A percentile compares a stretch with the other conserved stretches of the same genome.
These are phyloP conservation scores for Rhodotorula glutinis DNA, from an alignment of 1,284 basidiomycete genomes.

Conservation along the genomic window DNA sequence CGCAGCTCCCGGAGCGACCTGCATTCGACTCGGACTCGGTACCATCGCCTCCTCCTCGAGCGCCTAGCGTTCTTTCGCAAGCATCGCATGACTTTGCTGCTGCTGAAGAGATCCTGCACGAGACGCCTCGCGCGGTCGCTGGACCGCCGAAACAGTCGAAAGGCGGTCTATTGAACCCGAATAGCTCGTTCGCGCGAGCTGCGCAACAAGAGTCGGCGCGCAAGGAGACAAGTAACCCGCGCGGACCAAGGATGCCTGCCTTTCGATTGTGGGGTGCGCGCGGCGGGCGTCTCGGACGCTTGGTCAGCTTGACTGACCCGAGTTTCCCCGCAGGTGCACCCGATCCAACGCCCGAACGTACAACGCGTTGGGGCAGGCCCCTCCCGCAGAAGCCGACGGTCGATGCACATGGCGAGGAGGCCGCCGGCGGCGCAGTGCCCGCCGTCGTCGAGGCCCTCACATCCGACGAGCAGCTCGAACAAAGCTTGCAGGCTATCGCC, in stretches of 20 bases:
- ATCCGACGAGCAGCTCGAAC: conserved; percentile 4
- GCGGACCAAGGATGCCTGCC: conserved; percentile 28
- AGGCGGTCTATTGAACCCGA: conserved; percentile 14
- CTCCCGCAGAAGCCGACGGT: no score
- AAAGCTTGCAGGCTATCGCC: conserved; percentile 13
- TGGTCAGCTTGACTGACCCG: no score
- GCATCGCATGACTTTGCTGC: no score
- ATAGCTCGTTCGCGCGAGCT: conserved; percentile 23
- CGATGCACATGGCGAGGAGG: background rate
- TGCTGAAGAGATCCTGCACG: no score
- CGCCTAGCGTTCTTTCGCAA: background rate
- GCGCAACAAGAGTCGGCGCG: background rate
- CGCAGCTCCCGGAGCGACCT: conserved; percentile 14
- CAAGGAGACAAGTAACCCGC: background rate
- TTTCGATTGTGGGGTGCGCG: conserved; percentile 27
- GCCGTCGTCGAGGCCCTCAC: conserved; percentile 7
- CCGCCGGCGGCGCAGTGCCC: background rate
- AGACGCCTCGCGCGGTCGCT: no score
- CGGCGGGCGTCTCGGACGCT: no score
- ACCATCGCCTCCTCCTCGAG: background rate
- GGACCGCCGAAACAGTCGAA: no score
- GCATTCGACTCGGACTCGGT: background rate
- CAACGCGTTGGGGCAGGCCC: no score
- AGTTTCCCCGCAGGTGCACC: conserved; percentile 16
- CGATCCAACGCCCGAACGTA: background rate